A percentile compares a stretch with the other conserved stretches of the same genome.
Conservation (phyloP, 768 basidiomycete genomes). For the Panaeolus cyanescens region DNA sequence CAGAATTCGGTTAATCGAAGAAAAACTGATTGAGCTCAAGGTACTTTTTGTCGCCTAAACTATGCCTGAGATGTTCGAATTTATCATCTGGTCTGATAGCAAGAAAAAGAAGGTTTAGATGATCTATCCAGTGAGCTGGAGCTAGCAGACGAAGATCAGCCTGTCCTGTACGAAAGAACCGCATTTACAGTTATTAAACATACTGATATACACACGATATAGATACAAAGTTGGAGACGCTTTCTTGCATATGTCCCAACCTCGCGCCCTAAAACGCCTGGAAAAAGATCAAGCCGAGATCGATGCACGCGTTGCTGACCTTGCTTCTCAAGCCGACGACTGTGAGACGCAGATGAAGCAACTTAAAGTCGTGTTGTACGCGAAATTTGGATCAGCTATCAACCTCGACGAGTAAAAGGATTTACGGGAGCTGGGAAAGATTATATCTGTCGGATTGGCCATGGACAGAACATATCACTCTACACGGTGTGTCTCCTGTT, state of each 20-base stretch:
- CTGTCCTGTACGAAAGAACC: conserved; percentile 59
- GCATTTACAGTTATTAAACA: not conserved
- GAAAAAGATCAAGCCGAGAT: conserved; percentile 68
- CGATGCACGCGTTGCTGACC: conserved; percentile 51
- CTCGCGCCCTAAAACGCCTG: conserved; percentile 69
- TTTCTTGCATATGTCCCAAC: conserved; percentile 77
- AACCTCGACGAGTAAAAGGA: conserved; percentile 76
- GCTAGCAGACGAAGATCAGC: conserved; percentile 82
- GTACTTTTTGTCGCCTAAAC: conserved; percentile 37
- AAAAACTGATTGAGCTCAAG: conserved; percentile 72
- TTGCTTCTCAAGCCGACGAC: conserved; percentile 56
- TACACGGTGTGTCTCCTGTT: not conserved
- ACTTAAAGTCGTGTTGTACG: conserved; percentile 79
- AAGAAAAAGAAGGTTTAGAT: conserved; percentile 93
- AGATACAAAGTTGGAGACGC: conserved; percentile 92
- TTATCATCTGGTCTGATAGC: conserved; percentile 43
- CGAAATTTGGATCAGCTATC: conserved; percentile 91
- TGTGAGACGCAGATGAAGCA: conserved; percentile 79
- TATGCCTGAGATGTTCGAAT: not conserved
- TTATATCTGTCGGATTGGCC: not conserved
- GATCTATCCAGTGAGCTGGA: conserved; percentile 88
- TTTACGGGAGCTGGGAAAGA: not conserved
- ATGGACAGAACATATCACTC: not conserved
- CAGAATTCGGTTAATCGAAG: conserved; percentile 70
- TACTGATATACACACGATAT: conserved; percentile 2